Percentiles rank a stretch among this genome's conserved stretches.
These are phyloP conservation scores for Malassezia obtusa DNA, from an alignment of 1,284 basidiomycete genomes.

Conservation along the genomic window DNA sequence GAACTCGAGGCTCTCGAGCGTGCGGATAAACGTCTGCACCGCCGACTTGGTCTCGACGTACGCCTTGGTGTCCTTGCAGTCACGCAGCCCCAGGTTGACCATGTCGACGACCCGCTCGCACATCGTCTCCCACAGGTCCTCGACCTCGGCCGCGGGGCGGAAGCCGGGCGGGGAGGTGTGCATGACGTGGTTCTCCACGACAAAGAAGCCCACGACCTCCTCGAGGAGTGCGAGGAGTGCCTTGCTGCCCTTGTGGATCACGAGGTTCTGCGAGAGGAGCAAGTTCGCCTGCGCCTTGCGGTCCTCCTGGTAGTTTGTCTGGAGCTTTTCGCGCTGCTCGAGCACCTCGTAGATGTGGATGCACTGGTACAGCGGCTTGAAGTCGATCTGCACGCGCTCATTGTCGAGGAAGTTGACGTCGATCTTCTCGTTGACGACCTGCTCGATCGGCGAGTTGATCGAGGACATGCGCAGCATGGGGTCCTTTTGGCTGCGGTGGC, in stretches of 20 bases:
- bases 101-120: conserved; percentile 66
- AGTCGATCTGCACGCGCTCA: conserved; percentile 77
- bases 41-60: conserved; percentile 77
- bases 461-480: conserved; percentile 57
- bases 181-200: conserved; percentile 87
- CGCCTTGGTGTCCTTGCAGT: conserved; percentile 69
- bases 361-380: conserved; percentile 88
- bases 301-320: conserved; percentile 86
- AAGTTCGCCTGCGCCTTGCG: conserved; percentile 83
- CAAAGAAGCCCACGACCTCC: conserved; percentile 97
- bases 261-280: conserved; percentile 62
- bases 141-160: conserved; percentile 77
- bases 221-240: conserved; percentile 51
- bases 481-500: conserved; percentile 46
- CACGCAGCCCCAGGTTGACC: conserved; percentile 64
- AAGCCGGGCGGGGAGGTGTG: conserved; percentile 66
- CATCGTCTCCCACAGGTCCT: conserved; percentile 90
- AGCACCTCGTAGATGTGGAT: conserved; percentile 93
- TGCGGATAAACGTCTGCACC: conserved; percentile 79
- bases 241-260: conserved; percentile 45
- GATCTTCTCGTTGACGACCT: conserved; percentile 82
- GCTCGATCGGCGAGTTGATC: conserved; percentile 87
- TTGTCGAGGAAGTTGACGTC: conserved; percentile 90
- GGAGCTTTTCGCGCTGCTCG: conserved; percentile 76
- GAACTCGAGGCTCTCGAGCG: conserved; percentile 66